Base-by-base conservation (phyloP, 2,329 filamentous ascomycete species). In the Colletotrichum sp. region DNA sequence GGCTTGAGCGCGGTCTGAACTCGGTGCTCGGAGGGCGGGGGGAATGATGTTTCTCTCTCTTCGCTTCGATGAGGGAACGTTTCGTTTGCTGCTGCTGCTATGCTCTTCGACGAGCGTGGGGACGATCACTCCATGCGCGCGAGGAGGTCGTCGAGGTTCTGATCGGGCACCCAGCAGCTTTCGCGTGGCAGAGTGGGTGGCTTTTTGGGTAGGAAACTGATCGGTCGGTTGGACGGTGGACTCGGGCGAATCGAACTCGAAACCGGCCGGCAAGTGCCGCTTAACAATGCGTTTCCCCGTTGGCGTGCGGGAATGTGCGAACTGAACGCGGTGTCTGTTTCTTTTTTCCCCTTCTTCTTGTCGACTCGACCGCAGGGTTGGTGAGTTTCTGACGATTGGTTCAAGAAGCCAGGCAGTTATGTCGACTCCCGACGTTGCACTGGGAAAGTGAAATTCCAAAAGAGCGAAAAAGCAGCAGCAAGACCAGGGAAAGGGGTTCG, bases 41-140 rank as follows among this genome's bases (percentile, higher is more conserved):
- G 26, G 21, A 10, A n/a, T 18, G 36, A 39, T 24, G 63, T 39
- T 66, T 2, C 34, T n/a, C n/a, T 24, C 26, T 52, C 63, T 66
- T 66, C 18, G 63, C 7, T 66, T 68, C 34, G 24, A 68, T 24
- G 65, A 39, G 52, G 18, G 52, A n/a, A 43, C 28, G 68, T 24
- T 30, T 43, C 3, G 18, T 34, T 28, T 12, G 13, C 55, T 59
- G 55, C 55, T 36, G 26, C 24, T 48, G 63, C 63, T 60, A 28
- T 68, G 74, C 74, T 69, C 74, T 48, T 36, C 10, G 30, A 48
- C 74, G 70, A 76, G 65, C 71, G 74, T 69, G 24, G 32, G 39
- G 70, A 18, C 61, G n/a, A 72, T 69, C 34, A 76, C 70, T 76
- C 74, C 74, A 76, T 76, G 34, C 74, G 74, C 70, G 74, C 74